phyloP scores from a whole-genome alignment of 2,329 filamentous ascomycete genomes.

The Immersiporthe knoxdaviesiana region DNA sequence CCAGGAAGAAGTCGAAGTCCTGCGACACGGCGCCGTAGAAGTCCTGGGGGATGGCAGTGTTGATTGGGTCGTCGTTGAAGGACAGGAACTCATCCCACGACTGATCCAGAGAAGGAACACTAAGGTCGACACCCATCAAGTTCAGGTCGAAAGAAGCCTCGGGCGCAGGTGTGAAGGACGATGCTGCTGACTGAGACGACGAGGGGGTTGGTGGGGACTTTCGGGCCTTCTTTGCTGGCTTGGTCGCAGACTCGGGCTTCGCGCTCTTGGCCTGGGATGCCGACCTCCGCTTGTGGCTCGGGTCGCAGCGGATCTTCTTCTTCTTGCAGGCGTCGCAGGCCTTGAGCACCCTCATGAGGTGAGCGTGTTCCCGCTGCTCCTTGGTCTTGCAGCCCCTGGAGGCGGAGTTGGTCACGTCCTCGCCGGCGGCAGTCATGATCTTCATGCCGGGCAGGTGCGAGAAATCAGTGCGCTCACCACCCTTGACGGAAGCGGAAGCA shows the following conservation, averaged over 20 bases:
- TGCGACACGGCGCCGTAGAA: constrained; percentile 26
- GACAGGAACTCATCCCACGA: constrained; percentile 27
- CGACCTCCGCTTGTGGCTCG: constrained; percentile 58
- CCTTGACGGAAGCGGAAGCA: constrained; percentile 27
- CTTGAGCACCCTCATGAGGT: constrained; percentile 69
- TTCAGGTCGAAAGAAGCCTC: constrained; percentile 30
- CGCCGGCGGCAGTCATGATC: constrained; percentile 66
- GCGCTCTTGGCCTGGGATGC: constrained; percentile 41
- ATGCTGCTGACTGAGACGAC: constrained; percentile 7
- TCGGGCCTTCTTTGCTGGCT: constrained; percentile 49
- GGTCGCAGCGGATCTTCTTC: constrained; percentile 68
- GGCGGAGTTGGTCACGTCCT: constrained; percentile 65
- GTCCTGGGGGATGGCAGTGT: constrained; percentile 15
- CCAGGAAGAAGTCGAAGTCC: constrained; percentile 28
- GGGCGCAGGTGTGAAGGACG: constrained; percentile 13
- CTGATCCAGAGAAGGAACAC: constrained; percentile 13
- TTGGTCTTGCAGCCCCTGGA: constrained; percentile 68
- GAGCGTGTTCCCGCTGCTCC: constrained; percentile 69
- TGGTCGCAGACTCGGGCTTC: constrained; percentile 35
- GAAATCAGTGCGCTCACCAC: constrained; percentile 46
- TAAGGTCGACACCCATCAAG: constrained; percentile 18
- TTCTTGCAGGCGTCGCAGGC: constrained; percentile 65
- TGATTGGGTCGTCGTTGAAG: constrained; percentile 23
- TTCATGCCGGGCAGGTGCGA: constrained; percentile 65
- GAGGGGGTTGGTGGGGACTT: constrained; percentile 29